Evolutionary conservation across 2,329 filamentous ascomycete species (phyloP).

Genomic region (Aspergillus texensis): DNA sequence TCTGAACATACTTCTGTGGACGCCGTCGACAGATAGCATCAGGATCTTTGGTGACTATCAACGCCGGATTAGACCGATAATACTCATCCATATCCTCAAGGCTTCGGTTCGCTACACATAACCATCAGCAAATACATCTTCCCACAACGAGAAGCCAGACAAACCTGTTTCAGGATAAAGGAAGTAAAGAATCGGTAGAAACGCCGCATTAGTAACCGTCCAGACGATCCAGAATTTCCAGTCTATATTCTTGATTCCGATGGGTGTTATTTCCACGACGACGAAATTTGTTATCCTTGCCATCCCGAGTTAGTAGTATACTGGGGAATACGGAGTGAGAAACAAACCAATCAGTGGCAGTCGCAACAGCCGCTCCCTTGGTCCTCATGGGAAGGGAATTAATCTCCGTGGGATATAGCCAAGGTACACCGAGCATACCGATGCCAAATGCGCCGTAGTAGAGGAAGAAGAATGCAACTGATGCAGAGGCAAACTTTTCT

Average conservation of each 20-base stretch:
- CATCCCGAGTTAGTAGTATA: too few relatives aligned
- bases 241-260: not conserved
- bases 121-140: too few relatives aligned
- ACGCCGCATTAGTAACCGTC: slow-evolving; percentile 49
- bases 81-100: slow-evolving; percentile 42
- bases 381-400: not conserved
- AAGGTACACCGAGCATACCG: not conserved
- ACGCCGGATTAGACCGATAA: slow-evolving; percentile 39
- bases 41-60: slow-evolving; percentile 54
- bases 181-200: slow-evolving; percentile 52
- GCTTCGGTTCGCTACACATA: slow-evolving; percentile 24
- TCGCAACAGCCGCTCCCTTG: not conserved
- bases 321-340: too few relatives aligned
- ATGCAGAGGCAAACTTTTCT: not conserved
- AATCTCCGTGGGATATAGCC: not conserved
- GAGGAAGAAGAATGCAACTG: not conserved
- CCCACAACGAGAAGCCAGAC: not conserved
- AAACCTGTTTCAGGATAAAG: slow-evolving; percentile 39
- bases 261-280: not conserved
- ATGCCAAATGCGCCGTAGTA: not conserved
- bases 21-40: slow-evolving; percentile 42
- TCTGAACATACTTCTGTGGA: too few relatives aligned
- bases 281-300: not conserved
- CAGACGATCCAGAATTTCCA: slow-evolving; percentile 46
- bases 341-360: not conserved